phyloP scores from a whole-genome alignment of 139 green algal species.

The Auxenochlorella protothecoides region DNA sequence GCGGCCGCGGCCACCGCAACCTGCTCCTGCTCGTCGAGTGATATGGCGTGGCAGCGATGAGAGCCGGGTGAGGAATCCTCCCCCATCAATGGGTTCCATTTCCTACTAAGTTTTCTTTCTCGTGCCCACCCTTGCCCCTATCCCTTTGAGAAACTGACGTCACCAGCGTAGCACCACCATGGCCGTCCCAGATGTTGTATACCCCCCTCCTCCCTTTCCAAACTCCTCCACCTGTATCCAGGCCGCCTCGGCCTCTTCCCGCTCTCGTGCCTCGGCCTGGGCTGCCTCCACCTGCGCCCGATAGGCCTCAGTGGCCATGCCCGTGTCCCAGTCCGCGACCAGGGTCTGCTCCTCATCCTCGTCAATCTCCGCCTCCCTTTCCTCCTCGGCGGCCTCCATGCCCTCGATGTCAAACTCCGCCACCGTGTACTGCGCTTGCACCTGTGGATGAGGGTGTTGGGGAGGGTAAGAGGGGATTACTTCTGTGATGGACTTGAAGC shows the following conservation, averaged over 20 bases:
- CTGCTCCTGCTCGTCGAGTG: too few relatives aligned
- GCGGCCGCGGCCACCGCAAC: too few relatives aligned
- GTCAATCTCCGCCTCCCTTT: constrained; percentile 46
- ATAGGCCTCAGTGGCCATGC: constrained; percentile 42
- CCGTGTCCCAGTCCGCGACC: constrained; percentile 55
- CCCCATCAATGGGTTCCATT: too few relatives aligned
- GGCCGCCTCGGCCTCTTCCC: constrained; percentile 3
- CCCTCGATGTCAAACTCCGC: constrained; percentile 25
- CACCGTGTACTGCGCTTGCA: constrained; percentile 29
- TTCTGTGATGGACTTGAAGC: too few relatives aligned
- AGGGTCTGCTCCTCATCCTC: constrained; percentile 36
- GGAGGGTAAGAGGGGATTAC: too few relatives aligned
- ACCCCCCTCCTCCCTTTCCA: constrained; percentile 7
- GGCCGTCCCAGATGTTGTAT: background rate
- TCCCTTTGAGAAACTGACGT: too few relatives aligned
- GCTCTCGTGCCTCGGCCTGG: constrained; percentile 7
- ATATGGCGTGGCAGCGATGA: too few relatives aligned
- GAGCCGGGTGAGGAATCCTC: too few relatives aligned
- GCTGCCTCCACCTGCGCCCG: background rate
- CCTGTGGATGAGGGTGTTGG: constrained; percentile 11
- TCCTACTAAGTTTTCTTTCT: too few relatives aligned
- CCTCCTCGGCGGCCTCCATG: constrained; percentile 41
- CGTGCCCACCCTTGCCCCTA: too few relatives aligned
- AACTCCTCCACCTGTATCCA: background rate
- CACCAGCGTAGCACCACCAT: too few relatives aligned